These are phyloP conservation scores for Discostella stelligeroides DNA, from an alignment of 108 stramenopile species.

Conservation along the genomic window DNA sequence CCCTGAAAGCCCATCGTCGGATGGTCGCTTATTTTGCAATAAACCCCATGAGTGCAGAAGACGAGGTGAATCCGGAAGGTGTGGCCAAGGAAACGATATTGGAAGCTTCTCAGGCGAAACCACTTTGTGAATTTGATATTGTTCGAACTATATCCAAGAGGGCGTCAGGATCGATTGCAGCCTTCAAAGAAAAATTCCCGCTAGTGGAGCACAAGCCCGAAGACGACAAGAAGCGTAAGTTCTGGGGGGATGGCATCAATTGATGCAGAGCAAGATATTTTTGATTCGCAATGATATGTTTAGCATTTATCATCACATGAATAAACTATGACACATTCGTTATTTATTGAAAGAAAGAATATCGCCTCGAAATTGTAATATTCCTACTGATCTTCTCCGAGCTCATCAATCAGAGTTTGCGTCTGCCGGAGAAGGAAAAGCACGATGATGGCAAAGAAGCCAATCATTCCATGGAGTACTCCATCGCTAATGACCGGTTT, in stretches of 20 bases:
- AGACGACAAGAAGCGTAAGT: constrained; percentile 41
- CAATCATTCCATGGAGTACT: constrained; percentile 45
- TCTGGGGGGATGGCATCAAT: constrained; percentile 48
- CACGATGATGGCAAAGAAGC: constrained; percentile 26
- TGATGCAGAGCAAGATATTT: not conserved
- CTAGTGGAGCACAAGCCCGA: constrained; percentile 23
- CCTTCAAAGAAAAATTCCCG: constrained; percentile 37
- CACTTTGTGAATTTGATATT: constrained; percentile 39
- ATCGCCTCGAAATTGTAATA: not conserved
- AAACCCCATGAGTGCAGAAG: constrained; percentile 28
- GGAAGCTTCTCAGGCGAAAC: constrained; percentile 25
- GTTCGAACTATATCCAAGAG: constrained; percentile 23
- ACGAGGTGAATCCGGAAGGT: constrained; percentile 20
- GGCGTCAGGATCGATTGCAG: constrained; percentile 26
- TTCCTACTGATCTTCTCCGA: not conserved
- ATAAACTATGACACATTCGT: no score
- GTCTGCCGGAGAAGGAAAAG: constrained; percentile 30
- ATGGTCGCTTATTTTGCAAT: constrained; percentile 47
- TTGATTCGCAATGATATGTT: no score
- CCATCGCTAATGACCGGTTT: constrained; percentile 22
- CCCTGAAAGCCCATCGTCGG: constrained; percentile 28
- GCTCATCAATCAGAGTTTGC: constrained; percentile 35
- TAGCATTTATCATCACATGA: no score
- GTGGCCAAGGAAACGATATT: constrained; percentile 29
- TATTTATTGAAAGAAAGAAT: no score